Base-by-base conservation (phyloP, 768 basidiomycete species). In the Russula lepida region DNA sequence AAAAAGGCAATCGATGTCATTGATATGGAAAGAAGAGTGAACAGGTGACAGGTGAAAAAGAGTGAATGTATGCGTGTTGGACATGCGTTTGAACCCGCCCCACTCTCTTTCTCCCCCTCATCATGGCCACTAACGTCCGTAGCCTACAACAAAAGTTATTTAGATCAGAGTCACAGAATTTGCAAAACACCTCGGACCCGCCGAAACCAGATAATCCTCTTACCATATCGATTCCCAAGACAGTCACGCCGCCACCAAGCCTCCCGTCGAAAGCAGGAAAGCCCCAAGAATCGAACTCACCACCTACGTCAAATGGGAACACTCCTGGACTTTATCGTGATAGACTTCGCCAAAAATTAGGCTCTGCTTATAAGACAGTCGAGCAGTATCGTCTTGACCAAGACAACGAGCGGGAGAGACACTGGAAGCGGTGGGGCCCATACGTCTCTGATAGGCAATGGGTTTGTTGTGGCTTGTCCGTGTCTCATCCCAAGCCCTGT, bases 341-440 rank as follows among this genome's bases (percentile, higher is more conserved):
- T 68, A 78, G 84, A 32, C 75, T 97, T 30, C 76, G 78, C 30
- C 77, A 84, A 62, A 74, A 74, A 59, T 77, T 95, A 33, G 90
- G 90, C 1, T 67, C 75, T 4, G 77, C 85, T 35, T 98, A 95
- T 71, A 81, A 84, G 54, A 89, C 90, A 13, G 83, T 82, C 25
- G 95, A 99, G 76, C 84, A 84, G 66, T 78, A 88, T 72, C 83
- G 95, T 52, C 82, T 99, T n/a, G 75, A 84, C 52, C 89, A 98
- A 68, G 91, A 93, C 66, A 85, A 81, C 60, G 77, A 79, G 53
- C 86, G 83, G 66, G 85, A 91, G 66, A 80, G 80, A 53, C 95
- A 98, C 73, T 99, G 97, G 97, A 98, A 98, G 75, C 81, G 92
- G 68, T 98, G 95, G 95, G 97, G 97, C 21, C 97, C 97, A 17